These are phyloP conservation scores for Boletus vermiculosoides DNA, from an alignment of 768 basidiomycete genomes.

Conservation along the genomic window DNA sequence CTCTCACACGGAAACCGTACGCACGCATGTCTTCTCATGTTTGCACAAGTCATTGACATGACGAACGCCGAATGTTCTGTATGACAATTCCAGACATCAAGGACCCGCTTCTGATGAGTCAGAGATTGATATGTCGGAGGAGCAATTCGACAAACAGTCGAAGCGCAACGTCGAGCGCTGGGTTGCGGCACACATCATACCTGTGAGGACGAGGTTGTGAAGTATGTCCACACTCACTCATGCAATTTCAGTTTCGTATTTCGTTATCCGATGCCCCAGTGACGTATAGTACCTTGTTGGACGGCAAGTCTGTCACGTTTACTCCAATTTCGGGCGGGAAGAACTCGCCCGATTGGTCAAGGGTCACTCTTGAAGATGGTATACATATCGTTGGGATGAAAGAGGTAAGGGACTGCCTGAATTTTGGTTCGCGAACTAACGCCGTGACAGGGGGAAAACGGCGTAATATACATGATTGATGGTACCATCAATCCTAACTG, in stretches of 20 bases:
- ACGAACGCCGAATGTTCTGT: neutral
- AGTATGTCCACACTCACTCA: neutral
- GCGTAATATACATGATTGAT: conserved; percentile 44
- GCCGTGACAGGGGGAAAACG: conserved; percentile 38
- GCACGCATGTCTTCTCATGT: conserved; percentile 43
- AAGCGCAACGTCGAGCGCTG: conserved; percentile 73
- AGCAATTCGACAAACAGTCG: conserved; percentile 59
- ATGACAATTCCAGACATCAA: conserved; percentile 51
- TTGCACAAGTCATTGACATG: neutral
- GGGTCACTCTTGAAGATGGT: conserved; percentile 54
- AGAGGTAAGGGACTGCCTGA: conserved; percentile 44
- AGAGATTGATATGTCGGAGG: conserved; percentile 59
- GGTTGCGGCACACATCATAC: conserved; percentile 82
- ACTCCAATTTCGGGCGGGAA: conserved; percentile 34
- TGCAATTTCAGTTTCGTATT: conserved; percentile 41
- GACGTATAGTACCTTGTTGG: conserved; percentile 57
- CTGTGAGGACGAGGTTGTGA: conserved; percentile 44
- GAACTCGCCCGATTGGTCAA: conserved; percentile 53
- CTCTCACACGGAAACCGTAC: conserved; percentile 81
- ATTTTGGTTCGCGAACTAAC: conserved; percentile 1
- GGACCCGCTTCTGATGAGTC: conserved; percentile 42
- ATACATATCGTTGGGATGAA: conserved; percentile 57
- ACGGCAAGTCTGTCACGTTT: conserved; percentile 59
- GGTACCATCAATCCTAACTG: conserved; percentile 31
- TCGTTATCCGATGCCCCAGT: conserved; percentile 37